A percentile compares a stretch with the other conserved stretches of the same genome.
Conservation (phyloP, 2,329 filamentous ascomycete genomes). For the Aspergillus texensis region DNA sequence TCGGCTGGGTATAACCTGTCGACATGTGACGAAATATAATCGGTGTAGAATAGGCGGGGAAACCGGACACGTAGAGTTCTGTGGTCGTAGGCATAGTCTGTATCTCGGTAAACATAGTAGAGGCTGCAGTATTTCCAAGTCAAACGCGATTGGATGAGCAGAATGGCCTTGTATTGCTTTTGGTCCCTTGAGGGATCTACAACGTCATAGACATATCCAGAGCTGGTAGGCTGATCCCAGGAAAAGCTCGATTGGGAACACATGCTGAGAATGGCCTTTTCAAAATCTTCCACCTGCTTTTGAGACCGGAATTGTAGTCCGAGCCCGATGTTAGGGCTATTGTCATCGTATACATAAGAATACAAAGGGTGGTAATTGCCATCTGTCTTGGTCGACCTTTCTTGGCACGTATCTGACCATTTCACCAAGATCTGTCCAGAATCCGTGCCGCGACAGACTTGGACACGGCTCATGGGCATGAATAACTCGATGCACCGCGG, state of each 20-base stretch:
- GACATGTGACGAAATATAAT: slow-evolving; percentile 35
- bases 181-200: slow-evolving; percentile 29
- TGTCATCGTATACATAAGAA: slow-evolving; percentile 35
- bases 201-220: slow-evolving; percentile 31
- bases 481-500: slow-evolving; percentile 33
- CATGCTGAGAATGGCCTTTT: slow-evolving; percentile 29
- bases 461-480: slow-evolving; percentile 33
- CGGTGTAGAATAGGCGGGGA: slow-evolving; percentile 27
- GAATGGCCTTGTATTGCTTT: slow-evolving; percentile 35
- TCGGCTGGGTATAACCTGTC: slow-evolving; percentile 32
- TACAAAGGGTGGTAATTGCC: slow-evolving; percentile 33
- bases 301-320: slow-evolving; percentile 27
- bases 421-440: slow-evolving; percentile 29
- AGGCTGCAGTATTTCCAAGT: slow-evolving; percentile 31
- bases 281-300: slow-evolving; percentile 29
- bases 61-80: slow-evolving; percentile 28
- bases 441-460: slow-evolving; percentile 26
- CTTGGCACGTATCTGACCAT: slow-evolving; percentile 37
- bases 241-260: slow-evolving; percentile 25
- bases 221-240: slow-evolving; percentile 27
- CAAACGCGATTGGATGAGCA: slow-evolving; percentile 22
- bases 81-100: slow-evolving; percentile 31
- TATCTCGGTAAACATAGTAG: slow-evolving; percentile 33
- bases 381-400: slow-evolving; percentile 29
- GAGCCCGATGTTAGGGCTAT: slow-evolving; percentile 32